phyloP scores from a whole-genome alignment of 2,329 filamentous ascomycete species.

The Pseudogymnoascus destructans region DNA sequence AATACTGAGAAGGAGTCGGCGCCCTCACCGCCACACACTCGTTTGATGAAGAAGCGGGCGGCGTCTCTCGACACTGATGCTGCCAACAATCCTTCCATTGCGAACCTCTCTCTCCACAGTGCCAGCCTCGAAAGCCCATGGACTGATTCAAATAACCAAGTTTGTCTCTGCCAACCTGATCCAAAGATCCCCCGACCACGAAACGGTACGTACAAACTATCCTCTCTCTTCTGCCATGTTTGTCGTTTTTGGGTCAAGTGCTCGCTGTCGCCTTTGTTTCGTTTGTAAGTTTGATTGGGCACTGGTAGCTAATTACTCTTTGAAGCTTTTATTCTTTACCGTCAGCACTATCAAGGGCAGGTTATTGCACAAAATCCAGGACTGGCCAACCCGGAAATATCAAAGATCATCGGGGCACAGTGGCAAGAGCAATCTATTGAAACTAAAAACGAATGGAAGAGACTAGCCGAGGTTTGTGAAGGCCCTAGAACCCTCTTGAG shows the following conservation, averaged over 20 bases:
- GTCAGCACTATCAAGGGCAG: slow-evolving; percentile 76
- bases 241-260: slow-evolving; percentile 10
- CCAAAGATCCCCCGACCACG: slow-evolving; percentile 58
- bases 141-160: slow-evolving; percentile 28
- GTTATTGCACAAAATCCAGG: slow-evolving; percentile 77
- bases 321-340: slow-evolving; percentile 92
- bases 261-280: slow-evolving; percentile 1
- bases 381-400: slow-evolving; percentile 88
- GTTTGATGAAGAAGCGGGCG: slow-evolving; percentile 25
- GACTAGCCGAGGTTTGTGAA: slow-evolving; percentile 57
- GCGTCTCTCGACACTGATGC: slow-evolving; percentile 22
- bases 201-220: slow-evolving; percentile 45
- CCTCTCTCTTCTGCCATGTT: slow-evolving; percentile 11
- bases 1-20: slow-evolving; percentile 19
- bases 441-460: slow-evolving; percentile 76
- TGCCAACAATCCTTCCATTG: slow-evolving; percentile 22
- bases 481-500: neutral
- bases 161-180: slow-evolving; percentile 58
- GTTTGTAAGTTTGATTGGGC: slow-evolving; percentile 12
- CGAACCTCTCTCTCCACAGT: slow-evolving; percentile 22
- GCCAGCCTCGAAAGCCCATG: slow-evolving; percentile 18
- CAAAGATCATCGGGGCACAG: slow-evolving; percentile 82
- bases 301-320: slow-evolving; percentile 25
- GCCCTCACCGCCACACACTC: slow-evolving; percentile 20
- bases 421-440: slow-evolving; percentile 69